phyloP scores from a whole-genome alignment of 1,284 basidiomycete genomes.

The Ustilago cynodontis region DNA sequence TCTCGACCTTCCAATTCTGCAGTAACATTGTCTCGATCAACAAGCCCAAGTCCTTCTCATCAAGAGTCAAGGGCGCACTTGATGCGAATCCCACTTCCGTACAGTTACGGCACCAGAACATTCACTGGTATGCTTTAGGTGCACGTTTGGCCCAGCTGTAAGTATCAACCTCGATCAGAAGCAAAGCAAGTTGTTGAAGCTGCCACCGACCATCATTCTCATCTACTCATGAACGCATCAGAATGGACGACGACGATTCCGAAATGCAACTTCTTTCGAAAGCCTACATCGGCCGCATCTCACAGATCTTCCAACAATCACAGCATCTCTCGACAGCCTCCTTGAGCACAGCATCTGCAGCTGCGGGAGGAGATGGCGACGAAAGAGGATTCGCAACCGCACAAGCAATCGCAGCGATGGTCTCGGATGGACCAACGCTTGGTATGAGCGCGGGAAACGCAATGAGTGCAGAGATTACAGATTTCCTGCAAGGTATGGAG shows the following conservation, averaged over 20 bases:
- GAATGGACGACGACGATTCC: slow-evolving; percentile 60
- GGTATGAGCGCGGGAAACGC: slow-evolving; percentile 47
- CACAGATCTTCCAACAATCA: slow-evolving; percentile 61
- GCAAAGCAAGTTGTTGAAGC: neutral
- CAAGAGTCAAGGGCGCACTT: slow-evolving; percentile 62
- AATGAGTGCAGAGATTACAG: slow-evolving; percentile 59
- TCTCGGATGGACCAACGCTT: slow-evolving; percentile 46
- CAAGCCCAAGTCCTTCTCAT: slow-evolving; percentile 61
- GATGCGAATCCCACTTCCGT: slow-evolving; percentile 63
- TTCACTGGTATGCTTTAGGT: slow-evolving; percentile 67
- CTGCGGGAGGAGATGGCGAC: slow-evolving; percentile 13
- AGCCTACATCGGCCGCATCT: slow-evolving; percentile 61
- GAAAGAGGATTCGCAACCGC: slow-evolving; percentile 31
- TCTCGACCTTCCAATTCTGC: neutral
- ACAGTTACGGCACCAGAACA: slow-evolving; percentile 58
- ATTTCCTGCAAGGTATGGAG: slow-evolving; percentile 62
- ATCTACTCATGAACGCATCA: slow-evolving; percentile 3
- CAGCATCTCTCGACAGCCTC: slow-evolving; percentile 53
- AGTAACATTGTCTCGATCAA: slow-evolving; percentile 63
- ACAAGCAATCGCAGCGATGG: slow-evolving; percentile 51
- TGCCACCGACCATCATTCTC: neutral
- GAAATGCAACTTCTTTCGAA: slow-evolving; percentile 54
- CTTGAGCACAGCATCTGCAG: slow-evolving; percentile 2
- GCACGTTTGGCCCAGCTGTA: slow-evolving; percentile 61
- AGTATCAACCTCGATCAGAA: neutral